Base-by-base conservation (phyloP, 352 stramenopile genomes). In the Thalassiosira livingstoniorum region DNA sequence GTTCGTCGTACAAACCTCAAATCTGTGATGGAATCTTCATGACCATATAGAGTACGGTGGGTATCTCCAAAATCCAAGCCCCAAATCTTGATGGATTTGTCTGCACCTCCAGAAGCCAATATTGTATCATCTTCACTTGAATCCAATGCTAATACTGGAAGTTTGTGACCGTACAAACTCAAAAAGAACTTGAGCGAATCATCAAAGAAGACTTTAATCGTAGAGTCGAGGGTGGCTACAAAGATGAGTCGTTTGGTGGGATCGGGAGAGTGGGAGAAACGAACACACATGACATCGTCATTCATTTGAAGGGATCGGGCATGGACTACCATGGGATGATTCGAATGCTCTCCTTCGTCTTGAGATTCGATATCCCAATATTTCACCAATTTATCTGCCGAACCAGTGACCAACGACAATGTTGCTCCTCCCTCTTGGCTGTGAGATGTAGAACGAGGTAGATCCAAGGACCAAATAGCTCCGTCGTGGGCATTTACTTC, bases 21-120 rank as follows among this genome's bases (percentile, higher is more conserved):
- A 76, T 96, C 93, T 90, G 98, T 99, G 65, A 99, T 97, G 43
- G 95, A 98, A 81, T 99, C 98, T 81, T 98, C 94, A 87, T 99
- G 98, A 37, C 97, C 98, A 80, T 99, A 98, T 73, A 99, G 95
- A 35, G 96, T 99, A 70, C 98, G 97, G 92, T 99, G 98, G 81
- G 97, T 99, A 87, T 99, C 98, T 63, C 98, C 98, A 91, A 99
- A 99, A 87, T 99, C 98, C 21, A 99, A 90, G 13, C 98, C 98
- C 97, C 97, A 99, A 35, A 99, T 93, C 86, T 99, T 99, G 57
- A 99, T 96, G 65, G 98, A 99, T 85, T 99, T 99, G 87, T 99
- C 98, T 2, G 98, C 97, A 55, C 96, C 98, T 32, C 95, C 97
- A 15, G 97, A 99, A 47, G 98, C 97, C 4, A 99, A 92, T 87